These are phyloP conservation scores for Candida peoriensis DNA, from an alignment of 805 yeast genomes.

Conservation along the genomic window DNA sequence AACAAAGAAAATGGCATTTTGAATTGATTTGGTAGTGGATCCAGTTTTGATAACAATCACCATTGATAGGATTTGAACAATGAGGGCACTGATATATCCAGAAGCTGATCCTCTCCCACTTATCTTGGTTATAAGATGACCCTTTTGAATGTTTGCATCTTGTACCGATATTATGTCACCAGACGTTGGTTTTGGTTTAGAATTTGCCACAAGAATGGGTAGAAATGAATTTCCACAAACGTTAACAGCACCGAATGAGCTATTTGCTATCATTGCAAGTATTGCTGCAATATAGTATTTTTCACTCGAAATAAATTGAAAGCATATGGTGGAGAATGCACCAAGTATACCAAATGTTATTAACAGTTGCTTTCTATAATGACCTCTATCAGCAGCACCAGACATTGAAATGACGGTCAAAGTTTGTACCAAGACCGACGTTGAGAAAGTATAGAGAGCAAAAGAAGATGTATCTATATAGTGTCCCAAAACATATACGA, in stretches of 20 bases:
- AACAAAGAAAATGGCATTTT: constrained; percentile 54
- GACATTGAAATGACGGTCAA: constrained; percentile 65
- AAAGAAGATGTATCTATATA: constrained; percentile 69
- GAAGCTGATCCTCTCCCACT: constrained; percentile 68
- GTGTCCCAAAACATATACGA: constrained; percentile 36
- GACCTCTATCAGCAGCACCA: constrained; percentile 65
- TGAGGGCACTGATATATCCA: constrained; percentile 64
- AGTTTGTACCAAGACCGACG: constrained; percentile 70
- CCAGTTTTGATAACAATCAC: constrained; percentile 38
- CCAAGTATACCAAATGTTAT: constrained; percentile 57
- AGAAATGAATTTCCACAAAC: constrained; percentile 76
- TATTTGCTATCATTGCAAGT: constrained; percentile 57
- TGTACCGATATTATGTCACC: constrained; percentile 18
- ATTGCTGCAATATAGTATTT: constrained; percentile 49
- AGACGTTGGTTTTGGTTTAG: constrained; percentile 16
- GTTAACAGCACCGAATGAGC: constrained; percentile 71
- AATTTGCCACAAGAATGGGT: constrained; percentile 52
- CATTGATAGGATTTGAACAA: constrained; percentile 62
- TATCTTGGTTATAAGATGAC: constrained; percentile 42
- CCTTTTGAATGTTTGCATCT: constrained; percentile 13
- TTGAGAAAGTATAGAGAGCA: constrained; percentile 68
- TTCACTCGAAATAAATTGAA: constrained; percentile 32
- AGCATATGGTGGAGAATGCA: constrained; percentile 44
- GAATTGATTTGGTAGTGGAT: constrained; percentile 39
- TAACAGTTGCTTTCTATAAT: constrained; percentile 51